Percentiles rank a stretch among this genome's conserved stretches.
Evolutionary conservation across 2,329 filamentous ascomycete species (phyloP).

Genomic region (Talaromyces sp.): DNA sequence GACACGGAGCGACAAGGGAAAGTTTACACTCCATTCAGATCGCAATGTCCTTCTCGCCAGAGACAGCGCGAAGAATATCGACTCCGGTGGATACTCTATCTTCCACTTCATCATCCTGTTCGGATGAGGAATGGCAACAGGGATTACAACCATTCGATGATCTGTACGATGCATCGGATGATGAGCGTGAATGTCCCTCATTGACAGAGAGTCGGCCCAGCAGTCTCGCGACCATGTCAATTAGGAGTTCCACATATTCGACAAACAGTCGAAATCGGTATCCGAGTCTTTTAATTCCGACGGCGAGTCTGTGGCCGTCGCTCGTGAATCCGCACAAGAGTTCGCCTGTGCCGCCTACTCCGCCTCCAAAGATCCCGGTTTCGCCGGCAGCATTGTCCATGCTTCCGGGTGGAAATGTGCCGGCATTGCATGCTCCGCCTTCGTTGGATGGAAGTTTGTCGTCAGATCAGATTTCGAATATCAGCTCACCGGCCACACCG

Average conservation of each 20-base stretch:
- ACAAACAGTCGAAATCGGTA: conserved; percentile 48
- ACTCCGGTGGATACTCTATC: conserved; percentile 34
- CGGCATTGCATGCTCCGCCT: conserved; percentile 73
- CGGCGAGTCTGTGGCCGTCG: conserved; percentile 53
- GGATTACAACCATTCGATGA: conserved; percentile 76
- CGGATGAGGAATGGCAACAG: conserved; percentile 60
- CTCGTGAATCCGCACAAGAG: conserved; percentile 52
- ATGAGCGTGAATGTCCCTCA: conserved; percentile 59
- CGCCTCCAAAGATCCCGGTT: conserved; percentile 61
- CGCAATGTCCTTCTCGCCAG: conserved; percentile 21
- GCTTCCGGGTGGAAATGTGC: conserved; percentile 63
- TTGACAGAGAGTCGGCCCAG: conserved; percentile 49
- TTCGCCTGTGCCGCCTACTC: conserved; percentile 46
- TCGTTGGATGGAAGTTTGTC: conserved; percentile 85
- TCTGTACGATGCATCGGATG: conserved; percentile 79
- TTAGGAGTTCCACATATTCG: conserved; percentile 36
- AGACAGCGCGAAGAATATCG: conserved; percentile 24
- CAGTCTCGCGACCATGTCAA: conserved; percentile 44
- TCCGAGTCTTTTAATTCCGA: conserved; percentile 58
- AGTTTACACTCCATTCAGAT: conserved; percentile 20
- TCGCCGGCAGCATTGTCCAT: conserved; percentile 71
- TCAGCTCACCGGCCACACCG: conserved; percentile 82
- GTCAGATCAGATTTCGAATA: conserved; percentile 78
- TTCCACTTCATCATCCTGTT: conserved; percentile 28
- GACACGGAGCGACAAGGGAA: conserved; percentile 19